Conservation (phyloP, 1,284 basidiomycete genomes). For the Amylostereum chailletii region DNA sequence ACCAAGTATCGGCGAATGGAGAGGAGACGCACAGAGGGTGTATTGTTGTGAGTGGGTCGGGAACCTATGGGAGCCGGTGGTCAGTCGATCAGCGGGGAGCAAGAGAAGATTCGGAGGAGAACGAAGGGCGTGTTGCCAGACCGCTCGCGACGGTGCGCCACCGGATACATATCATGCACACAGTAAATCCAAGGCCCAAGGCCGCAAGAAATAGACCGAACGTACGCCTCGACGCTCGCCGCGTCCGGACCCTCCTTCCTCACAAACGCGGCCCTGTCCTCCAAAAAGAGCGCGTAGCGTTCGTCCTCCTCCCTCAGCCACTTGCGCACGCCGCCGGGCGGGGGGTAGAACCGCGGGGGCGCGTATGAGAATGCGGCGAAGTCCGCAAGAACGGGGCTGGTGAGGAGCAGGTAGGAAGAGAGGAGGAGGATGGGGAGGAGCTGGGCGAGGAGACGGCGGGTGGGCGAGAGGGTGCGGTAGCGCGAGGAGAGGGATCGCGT, state of each 20-base stretch:
- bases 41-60: constrained; percentile 20
- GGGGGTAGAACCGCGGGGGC: neutral
- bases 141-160: no score
- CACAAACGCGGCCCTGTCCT: constrained; percentile 5
- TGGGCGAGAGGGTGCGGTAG: neutral
- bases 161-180: no score
- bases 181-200: neutral
- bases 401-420: neutral
- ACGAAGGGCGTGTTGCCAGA: no score
- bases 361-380: neutral
- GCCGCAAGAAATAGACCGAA: neutral
- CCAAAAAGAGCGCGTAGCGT: neutral
- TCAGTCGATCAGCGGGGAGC: neutral
- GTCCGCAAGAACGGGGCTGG: neutral
- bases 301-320: neutral
- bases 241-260: constrained; percentile 13
- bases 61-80: constrained; percentile 1
- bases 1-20: neutral
- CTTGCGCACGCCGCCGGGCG: neutral
- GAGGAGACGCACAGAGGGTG: constrained; percentile 22
- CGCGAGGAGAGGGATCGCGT: no score
- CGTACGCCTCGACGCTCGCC: constrained; percentile 7
- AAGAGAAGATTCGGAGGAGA: no score
- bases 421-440: neutral
- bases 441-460: neutral